Evolutionary conservation across 2,329 filamentous ascomycete species (phyloP).

Genomic region (Geosmithia putterillii): DNA sequence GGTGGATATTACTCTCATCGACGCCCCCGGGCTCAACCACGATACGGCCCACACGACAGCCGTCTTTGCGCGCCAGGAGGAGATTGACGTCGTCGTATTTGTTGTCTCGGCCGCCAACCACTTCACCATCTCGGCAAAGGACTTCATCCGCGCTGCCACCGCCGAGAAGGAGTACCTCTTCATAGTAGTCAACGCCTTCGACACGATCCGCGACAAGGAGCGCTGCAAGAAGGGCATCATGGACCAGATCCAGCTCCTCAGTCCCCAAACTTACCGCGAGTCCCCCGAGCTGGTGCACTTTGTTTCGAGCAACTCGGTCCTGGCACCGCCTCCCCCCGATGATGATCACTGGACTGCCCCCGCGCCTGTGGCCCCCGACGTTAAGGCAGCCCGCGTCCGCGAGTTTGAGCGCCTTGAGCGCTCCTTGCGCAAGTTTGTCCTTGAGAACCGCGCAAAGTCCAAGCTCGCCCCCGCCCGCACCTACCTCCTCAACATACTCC

Average conservation of each 20-base stretch:
- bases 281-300: constrained; percentile 90
- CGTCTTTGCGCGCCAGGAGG: constrained; percentile 91
- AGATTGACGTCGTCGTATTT: constrained; percentile 97
- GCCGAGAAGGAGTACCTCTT: constrained; percentile 98
- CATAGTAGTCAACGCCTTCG: constrained; percentile 96
- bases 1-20: constrained; percentile 94
- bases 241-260: constrained; percentile 78
- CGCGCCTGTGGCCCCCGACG: constrained; percentile 57
- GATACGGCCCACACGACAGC: constrained; percentile 96
- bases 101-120: constrained; percentile 97
- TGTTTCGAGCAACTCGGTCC: constrained; percentile 92
- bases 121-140: constrained; percentile 93
- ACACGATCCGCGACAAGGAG: constrained; percentile 84
- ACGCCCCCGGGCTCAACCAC: constrained; percentile 88
- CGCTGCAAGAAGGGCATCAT: constrained; percentile 87
- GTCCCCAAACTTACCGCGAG: constrained; percentile 87
- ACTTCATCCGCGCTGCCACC: constrained; percentile 92
- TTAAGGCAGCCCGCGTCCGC: constrained; percentile 44
- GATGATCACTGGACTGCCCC: constrained; percentile 63
- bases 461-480: constrained; percentile 94
- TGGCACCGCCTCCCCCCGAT: constrained; percentile 47
- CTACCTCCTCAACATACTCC: constrained; percentile 85
- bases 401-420: constrained; percentile 87
- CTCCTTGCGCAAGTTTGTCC: constrained; percentile 79
- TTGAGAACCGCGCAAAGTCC: constrained; percentile 89